phyloP scores from a whole-genome alignment of 225 moss, liverwort and hornwort species.

The Anthoceros angustus region DNA sequence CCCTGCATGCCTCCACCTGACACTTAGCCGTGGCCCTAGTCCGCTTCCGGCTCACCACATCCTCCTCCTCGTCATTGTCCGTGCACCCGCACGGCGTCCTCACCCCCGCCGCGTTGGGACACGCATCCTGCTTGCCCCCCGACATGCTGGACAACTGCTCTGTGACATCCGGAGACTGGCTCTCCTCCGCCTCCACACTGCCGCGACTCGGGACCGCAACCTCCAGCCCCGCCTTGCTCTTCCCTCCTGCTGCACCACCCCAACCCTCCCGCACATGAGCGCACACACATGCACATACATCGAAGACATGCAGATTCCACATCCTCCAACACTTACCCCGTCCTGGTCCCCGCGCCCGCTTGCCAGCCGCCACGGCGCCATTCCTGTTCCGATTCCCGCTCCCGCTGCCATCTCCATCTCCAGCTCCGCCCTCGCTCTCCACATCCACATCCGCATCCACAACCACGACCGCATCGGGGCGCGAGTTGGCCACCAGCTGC shows the following conservation, averaged over 20 bases:
- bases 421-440: not conserved
- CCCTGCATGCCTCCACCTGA: conserved; percentile 77
- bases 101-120: conserved; percentile 79
- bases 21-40: conserved; percentile 71
- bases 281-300: no score
- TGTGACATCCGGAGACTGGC: not conserved
- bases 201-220: not conserved
- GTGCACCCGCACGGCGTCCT: conserved; percentile 90
- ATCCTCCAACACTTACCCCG: no score
- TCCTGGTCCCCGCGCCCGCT: not conserved
- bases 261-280: no score
- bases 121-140: conserved; percentile 35
- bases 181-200: not conserved
- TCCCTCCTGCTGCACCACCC: not conserved
- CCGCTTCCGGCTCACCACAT: conserved; percentile 61
- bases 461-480: not conserved
- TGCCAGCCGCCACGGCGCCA: not conserved
- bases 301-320: no score
- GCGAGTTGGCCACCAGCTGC: not conserved
- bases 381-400: not conserved
- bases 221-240: no score
- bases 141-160: not conserved
- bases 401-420: not conserved
- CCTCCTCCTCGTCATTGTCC: conserved; percentile 78
- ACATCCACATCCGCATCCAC: not conserved